Evolutionary conservation across 768 basidiomycete species (phyloP), one percentile per base, ranked within the genome.

Genomic region (Mycena venus): DNA sequence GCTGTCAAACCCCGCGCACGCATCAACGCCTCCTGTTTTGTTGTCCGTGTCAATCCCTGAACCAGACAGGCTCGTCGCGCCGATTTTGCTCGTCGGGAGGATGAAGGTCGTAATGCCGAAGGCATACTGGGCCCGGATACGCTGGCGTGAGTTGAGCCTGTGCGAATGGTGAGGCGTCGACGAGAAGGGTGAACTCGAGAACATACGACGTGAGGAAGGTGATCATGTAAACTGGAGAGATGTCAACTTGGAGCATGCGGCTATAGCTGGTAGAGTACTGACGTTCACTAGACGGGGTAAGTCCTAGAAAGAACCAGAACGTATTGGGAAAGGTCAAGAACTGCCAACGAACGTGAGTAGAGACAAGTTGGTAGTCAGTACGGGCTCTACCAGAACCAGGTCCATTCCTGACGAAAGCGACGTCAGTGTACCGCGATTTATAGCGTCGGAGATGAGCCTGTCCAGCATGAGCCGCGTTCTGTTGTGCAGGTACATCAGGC

Each of bases 271-370:
- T 38, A n/a, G n/a, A 38, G 36, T 8, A n/a, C n/a, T n/a, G n/a
- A n/a, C n/a, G n/a, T n/a, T n/a, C n/a, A n/a, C n/a, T n/a, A n/a
- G n/a, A n/a, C 36, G 71, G 71, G 6, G 71, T 63, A 8, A 72
- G 56, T 15, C 63, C 63, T n/a, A 71, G 44, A 51, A 71, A 71
- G 38, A 71, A 71, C 70, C 70, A 71, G 27, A 71, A 71, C 19
- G 69, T 70, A 49, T 63, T 44, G 8, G 69, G 69, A 21, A 70
- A n/a, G 21, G 61, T 59, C 4, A 71, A 38, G 53, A 71, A 71
- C 69, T 70, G 4, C 14, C 14, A 12, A 38, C n/a, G 25, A 23
- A 31, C 14, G 36, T 38, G 36, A 38, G 36, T 38, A 38, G 36
- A 38, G 14, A 14, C 36, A 38, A 38, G 36, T 7, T 38, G 36